Evolutionary conservation across 2,329 filamentous ascomycete genomes (phyloP), one percentile per base, ranked within the genome.

Genomic region (Hymenoscyphus scutula): DNA sequence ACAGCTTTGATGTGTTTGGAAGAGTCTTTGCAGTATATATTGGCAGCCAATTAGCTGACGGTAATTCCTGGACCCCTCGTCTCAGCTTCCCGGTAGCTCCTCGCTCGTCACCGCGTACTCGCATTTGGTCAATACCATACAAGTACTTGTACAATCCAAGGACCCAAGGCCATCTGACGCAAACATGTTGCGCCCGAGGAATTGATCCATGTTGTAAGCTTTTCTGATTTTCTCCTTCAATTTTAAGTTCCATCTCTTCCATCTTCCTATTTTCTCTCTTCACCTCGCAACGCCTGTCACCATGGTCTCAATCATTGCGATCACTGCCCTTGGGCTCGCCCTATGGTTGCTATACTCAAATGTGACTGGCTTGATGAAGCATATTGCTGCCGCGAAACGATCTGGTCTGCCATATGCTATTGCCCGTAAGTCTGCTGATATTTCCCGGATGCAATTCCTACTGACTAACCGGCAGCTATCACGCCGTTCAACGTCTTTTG

Each of bases 341-440:
- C 17, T 66, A 19, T 73, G 70, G 55, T 68, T 51, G 63, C 51
- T 69, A 17, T 71, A 67, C 57, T 64, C 65, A 2, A 69, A 62
- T 38, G 48, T 70, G 19, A 57, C 71, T 1, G 74, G 76, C n/a
- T 68, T 84, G 55, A 72, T 69, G 48, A 71, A 68, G 58, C 83
- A 84, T 64, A 79, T 85, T 58, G 75, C 74, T 10, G 76, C 77
- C 34, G 84, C 83, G 2, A 82, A 80, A 73, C 76, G 75, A 61
- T 79, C 78, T 17, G 82, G 82, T 5, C 68, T 86, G 59, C 79
- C 79, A 6, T 87, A 85, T 68, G 73, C 82, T 29, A 68, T 86
- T 53, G 71, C 79, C 29, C 83, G 84, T 87, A 74, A 69, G 82
- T 81, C 45, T 53, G 7, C 32, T 7, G 25, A 25, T 23, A n/a